Conservation (phyloP, 805 yeast species). For the Priceomyces melissophilus region DNA sequence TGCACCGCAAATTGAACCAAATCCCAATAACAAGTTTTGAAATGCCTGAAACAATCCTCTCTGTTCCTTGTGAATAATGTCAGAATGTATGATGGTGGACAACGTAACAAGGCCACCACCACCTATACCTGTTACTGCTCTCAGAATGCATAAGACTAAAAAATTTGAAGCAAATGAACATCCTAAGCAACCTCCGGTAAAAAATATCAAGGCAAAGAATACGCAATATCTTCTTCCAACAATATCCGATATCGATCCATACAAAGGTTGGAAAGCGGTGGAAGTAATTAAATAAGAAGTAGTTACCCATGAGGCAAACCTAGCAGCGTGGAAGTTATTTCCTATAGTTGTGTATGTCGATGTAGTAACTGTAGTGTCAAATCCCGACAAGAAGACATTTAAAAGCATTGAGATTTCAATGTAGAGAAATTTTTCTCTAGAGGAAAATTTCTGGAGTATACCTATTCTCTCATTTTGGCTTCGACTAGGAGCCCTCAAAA, state of each 20-base stretch:
- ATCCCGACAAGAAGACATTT: constrained; percentile 44
- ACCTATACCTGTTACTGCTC: constrained; percentile 40
- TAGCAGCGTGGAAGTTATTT: constrained; percentile 32
- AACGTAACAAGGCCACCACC: constrained; percentile 40
- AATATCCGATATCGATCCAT: constrained; percentile 38
- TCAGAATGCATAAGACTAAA: constrained; percentile 23
- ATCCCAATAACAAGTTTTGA: constrained; percentile 33
- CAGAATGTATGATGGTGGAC: constrained; percentile 37
- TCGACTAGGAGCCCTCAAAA: too few relatives aligned
- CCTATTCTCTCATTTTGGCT: too few relatives aligned
- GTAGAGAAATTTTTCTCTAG: constrained; percentile 21
- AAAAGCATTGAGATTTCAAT: constrained; percentile 30
- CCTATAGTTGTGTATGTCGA: constrained; percentile 48
- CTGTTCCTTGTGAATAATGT: constrained; percentile 31
- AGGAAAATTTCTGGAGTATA: constrained; percentile 7
- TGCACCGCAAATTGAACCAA: constrained; percentile 65
- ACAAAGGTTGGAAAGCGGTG: constrained; percentile 41
- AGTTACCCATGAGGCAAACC: constrained; percentile 41
- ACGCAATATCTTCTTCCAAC: constrained; percentile 34
- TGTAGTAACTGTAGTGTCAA: constrained; percentile 49
- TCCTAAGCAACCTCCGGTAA: constrained; percentile 34
- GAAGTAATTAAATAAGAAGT: constrained; percentile 39
- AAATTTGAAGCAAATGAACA: constrained; percentile 30
- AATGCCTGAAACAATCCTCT: constrained; percentile 40
- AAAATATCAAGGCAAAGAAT: constrained; percentile 29